Base-by-base conservation (phyloP, 2,329 filamentous ascomycete genomes). In the Coniochaeta sp. region DNA sequence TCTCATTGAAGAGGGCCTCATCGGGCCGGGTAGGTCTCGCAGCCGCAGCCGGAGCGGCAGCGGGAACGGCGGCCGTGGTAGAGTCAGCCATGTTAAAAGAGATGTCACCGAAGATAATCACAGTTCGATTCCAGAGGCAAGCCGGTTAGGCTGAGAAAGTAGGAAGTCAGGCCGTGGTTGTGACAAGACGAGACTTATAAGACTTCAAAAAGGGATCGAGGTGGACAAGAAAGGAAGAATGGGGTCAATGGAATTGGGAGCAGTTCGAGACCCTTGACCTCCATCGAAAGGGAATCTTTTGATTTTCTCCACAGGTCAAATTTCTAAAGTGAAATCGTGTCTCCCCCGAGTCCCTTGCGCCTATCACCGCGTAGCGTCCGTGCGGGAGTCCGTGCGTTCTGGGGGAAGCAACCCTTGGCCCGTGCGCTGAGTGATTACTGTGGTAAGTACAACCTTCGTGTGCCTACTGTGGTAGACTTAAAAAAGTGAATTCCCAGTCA, bases 21-120 rank as follows among this genome's bases (percentile, higher is more conserved):
- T 96, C 89, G 46, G 94, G 94, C 78, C 87, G 90, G 71, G 88
- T 81, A 51, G 91, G 91, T 73, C 85, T 90, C 56, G 73, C 68
- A 55, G 75, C 67, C 52, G 77, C 67, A 47, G 75, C 66, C 55
- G 71, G 67, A 52, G 73, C 68, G 52, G 74, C 70, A 55, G 74
- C 70, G 63, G 72, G 65, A 58, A 67, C 60, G 57, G 67, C 65
- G 45, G 68, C 55, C 51, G 59, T 27, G 51, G 51, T 50, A 27
- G 61, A 57, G 51, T 78, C 73, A 52, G 77, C 72, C 78, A 81
- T 81, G 52, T 52, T 70, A 57, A n/a, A n/a, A n/a, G 48, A 50
- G 42, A 58, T 49, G 45, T 48, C 54, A 56, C 56, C 51, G 47
- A 14, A 53, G 52, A 50, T 28, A 50, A 22, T 24, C 38, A n/a